Evolutionary conservation across 208 protist species (phyloP).

Genomic region (Crithidia thermophila): DNA sequence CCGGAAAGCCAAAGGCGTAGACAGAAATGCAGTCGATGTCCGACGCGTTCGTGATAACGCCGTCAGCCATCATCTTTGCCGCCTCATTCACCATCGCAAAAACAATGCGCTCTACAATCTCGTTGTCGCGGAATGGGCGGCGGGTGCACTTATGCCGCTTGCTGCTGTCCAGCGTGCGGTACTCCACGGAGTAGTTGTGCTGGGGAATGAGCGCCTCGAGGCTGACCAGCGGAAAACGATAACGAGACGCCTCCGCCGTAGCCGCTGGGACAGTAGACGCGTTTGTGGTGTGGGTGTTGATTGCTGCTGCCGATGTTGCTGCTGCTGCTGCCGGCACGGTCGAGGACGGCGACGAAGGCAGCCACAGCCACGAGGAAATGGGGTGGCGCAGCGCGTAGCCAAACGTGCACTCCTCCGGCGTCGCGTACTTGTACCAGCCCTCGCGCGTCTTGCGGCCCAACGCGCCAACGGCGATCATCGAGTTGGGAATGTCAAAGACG

Average conservation of each 20-base stretch:
- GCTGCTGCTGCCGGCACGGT: not conserved
- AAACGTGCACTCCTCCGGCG: slow-evolving; percentile 14
- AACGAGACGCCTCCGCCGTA: slow-evolving; percentile 1
- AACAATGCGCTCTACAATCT: slow-evolving; percentile 88
- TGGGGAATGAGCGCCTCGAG: slow-evolving; percentile 22
- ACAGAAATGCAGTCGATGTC: slow-evolving; percentile 90
- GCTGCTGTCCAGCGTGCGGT: slow-evolving; percentile 55
- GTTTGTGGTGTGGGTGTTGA: not conserved
- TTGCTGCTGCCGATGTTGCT: not conserved
- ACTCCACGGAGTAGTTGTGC: slow-evolving; percentile 66
- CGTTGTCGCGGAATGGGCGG: slow-evolving; percentile 68
- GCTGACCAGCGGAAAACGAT: slow-evolving; percentile 33
- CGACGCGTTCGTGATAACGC: slow-evolving; percentile 56
- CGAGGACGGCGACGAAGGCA: not conserved
- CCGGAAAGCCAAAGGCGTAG: slow-evolving; percentile 89
- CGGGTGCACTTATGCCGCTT: slow-evolving; percentile 54
- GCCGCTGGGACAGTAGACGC: not conserved
- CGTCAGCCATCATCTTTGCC: slow-evolving; percentile 76
- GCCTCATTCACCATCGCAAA: slow-evolving; percentile 93
- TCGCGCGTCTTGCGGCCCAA: slow-evolving; percentile 74
- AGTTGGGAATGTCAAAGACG: slow-evolving; percentile 55
- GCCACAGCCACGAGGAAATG: slow-evolving; percentile 26
- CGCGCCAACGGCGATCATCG: slow-evolving; percentile 48
- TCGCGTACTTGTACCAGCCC: slow-evolving; percentile 81
- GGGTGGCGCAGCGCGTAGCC: slow-evolving; percentile 30